phyloP scores from a whole-genome alignment of 306 rosid species.

The Heteromeles arbutifolia region DNA sequence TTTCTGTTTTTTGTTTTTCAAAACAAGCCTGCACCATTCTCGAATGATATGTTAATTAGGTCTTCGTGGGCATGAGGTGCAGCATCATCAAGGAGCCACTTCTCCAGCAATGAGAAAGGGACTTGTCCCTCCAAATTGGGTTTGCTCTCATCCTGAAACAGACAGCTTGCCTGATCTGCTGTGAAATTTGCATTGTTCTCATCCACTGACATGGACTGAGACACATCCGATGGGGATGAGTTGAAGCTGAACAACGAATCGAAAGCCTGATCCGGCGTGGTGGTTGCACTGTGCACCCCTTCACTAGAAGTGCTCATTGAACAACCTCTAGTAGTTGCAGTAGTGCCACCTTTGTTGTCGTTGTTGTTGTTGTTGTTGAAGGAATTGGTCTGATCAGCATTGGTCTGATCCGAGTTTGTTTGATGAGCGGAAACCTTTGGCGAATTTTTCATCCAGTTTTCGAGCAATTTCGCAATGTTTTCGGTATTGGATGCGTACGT shows the following conservation, averaged over 20 bases:
- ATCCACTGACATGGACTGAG: slow-evolving; percentile 33
- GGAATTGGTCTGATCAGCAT: neutral
- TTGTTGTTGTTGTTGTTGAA: slow-evolving; percentile 5
- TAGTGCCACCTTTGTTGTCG: neutral
- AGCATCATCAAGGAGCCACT: slow-evolving; percentile 79
- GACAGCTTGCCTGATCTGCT: slow-evolving; percentile 2
- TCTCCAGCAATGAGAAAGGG: slow-evolving; percentile 70
- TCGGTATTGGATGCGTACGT: slow-evolving; percentile 70
- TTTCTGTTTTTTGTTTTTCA: neutral
- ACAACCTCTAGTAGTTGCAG: neutral
- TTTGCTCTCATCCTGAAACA: slow-evolving; percentile 46
- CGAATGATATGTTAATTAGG: slow-evolving; percentile 47
- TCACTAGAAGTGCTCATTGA: slow-evolving; percentile 31
- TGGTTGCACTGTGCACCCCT: slow-evolving; percentile 40
- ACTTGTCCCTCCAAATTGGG: slow-evolving; percentile 28
- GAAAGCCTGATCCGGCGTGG: slow-evolving; percentile 30
- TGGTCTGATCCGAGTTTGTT: slow-evolving; percentile 7
- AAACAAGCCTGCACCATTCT: slow-evolving; percentile 34
- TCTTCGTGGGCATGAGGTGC: slow-evolving; percentile 47
- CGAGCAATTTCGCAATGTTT: slow-evolving; percentile 63
- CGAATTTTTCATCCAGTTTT: slow-evolving; percentile 62
- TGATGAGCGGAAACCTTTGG: slow-evolving; percentile 26
- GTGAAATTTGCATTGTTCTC: slow-evolving; percentile 4
- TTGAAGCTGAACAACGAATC: slow-evolving; percentile 47
- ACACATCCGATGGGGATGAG: slow-evolving; percentile 25